phyloP scores from a whole-genome alignment of 2,329 filamentous ascomycete genomes.

The Colletotrichum sp. region DNA sequence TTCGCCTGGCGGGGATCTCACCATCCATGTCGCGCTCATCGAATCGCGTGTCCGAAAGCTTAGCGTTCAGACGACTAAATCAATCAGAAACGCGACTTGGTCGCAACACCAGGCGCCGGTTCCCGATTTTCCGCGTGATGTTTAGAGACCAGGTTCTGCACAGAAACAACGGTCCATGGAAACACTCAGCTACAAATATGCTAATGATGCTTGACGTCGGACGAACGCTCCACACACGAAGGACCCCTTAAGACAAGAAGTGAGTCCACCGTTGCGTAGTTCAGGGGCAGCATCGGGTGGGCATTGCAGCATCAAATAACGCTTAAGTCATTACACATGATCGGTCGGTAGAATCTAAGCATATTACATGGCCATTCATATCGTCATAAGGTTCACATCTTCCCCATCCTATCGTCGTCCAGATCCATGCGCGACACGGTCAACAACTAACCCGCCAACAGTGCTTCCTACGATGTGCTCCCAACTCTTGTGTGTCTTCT shows the following conservation, averaged over 20 bases:
- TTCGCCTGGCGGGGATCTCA: not conserved
- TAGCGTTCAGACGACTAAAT: not conserved
- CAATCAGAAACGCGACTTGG: not conserved
- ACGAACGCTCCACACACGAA: not conserved
- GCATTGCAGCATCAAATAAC: not conserved
- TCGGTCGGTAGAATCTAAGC: not conserved
- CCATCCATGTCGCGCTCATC: not conserved
- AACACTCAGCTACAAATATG: not conserved
- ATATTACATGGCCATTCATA: not conserved
- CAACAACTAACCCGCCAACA: not conserved
- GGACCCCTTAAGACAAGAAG: not conserved
- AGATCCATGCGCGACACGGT: slow-evolving; percentile 4
- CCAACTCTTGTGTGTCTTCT: not conserved
- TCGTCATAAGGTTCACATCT: not conserved
- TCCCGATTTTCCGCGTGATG: not conserved
- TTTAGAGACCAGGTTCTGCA: not conserved
- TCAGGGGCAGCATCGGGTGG: fast-evolving
- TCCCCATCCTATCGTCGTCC: not conserved
- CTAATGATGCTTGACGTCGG: not conserved
- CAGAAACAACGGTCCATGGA: not conserved
- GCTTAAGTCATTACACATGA: not conserved
- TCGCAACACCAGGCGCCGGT: not conserved
- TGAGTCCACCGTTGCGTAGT: not conserved
- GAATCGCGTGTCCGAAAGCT: not conserved
- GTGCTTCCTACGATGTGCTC: slow-evolving; percentile 2